phyloP scores from a whole-genome alignment of 306 rosid genomes.

The Myrica gale region DNA sequence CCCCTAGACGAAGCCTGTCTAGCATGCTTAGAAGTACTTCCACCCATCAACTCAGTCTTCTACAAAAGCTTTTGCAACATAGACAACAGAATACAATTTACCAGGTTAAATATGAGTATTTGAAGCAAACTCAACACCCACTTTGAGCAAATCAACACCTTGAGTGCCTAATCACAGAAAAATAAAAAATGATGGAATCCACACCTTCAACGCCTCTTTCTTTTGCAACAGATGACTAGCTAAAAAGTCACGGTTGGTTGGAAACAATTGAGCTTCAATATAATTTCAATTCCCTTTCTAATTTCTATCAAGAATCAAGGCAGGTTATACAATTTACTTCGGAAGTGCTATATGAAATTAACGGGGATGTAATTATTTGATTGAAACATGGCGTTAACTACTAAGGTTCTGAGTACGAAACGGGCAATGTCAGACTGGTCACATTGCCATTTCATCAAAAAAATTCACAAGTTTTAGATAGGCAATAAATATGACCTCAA shows the following conservation, averaged over 20 bases:
- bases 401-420: background rate
- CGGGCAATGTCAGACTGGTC: no score
- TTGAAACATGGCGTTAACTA: background rate
- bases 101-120: conserved; percentile 12
- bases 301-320: no score
- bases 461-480: no score
- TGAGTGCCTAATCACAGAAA: background rate
- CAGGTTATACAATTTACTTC: background rate
- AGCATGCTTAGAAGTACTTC: conserved; percentile 54
- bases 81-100: background rate
- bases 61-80: conserved; percentile 28
- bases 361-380: background rate
- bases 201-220: background rate
- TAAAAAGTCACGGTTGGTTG: no score
- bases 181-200: background rate
- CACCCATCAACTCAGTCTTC: conserved; percentile 65
- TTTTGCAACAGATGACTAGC: background rate
- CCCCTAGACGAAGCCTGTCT: conserved; percentile 40
- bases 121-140: conserved; percentile 21
- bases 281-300: no score
- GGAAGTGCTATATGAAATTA: background rate
- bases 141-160: background rate
- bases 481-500: background rate
- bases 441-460: no score
- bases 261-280: background rate